Conservation (phyloP, 345 rosid genomes). For the Eucalyptus microcorys region DNA sequence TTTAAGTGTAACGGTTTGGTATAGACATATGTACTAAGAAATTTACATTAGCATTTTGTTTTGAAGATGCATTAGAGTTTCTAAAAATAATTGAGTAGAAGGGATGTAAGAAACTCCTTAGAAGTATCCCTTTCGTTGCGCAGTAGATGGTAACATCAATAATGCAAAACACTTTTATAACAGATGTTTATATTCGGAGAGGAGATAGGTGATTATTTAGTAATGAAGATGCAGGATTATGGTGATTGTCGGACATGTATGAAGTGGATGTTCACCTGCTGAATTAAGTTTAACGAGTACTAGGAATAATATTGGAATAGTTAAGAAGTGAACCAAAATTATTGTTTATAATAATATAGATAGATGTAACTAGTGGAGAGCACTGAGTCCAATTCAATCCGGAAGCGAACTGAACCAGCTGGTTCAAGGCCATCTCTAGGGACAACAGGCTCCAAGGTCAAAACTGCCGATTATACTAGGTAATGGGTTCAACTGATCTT, state of each 20-base stretch:
- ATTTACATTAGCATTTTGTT: background rate
- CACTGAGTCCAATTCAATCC: background rate
- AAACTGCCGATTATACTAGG: background rate
- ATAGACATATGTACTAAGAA: too few relatives aligned
- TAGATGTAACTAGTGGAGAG: background rate
- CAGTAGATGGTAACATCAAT: background rate
- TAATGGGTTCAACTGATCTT: background rate
- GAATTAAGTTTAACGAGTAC: background rate
- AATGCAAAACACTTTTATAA: background rate
- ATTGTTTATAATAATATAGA: background rate
- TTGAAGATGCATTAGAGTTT: background rate
- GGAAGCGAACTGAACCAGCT: background rate
- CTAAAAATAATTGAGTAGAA: background rate
- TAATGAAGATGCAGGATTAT: background rate
- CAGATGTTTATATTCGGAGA: background rate
- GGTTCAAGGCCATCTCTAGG: background rate
- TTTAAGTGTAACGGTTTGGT: too few relatives aligned
- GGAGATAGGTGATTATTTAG: background rate
- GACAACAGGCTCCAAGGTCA: background rate
- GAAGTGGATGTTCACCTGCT: background rate
- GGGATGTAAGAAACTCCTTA: background rate
- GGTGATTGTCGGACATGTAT: background rate
- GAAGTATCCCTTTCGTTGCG: background rate
- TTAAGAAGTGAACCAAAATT: background rate
- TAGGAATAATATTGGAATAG: background rate